Evolutionary conservation across 768 basidiomycete genomes (phyloP), one percentile per base, ranked within the genome.

Genomic region (Mycena chlorophos): DNA sequence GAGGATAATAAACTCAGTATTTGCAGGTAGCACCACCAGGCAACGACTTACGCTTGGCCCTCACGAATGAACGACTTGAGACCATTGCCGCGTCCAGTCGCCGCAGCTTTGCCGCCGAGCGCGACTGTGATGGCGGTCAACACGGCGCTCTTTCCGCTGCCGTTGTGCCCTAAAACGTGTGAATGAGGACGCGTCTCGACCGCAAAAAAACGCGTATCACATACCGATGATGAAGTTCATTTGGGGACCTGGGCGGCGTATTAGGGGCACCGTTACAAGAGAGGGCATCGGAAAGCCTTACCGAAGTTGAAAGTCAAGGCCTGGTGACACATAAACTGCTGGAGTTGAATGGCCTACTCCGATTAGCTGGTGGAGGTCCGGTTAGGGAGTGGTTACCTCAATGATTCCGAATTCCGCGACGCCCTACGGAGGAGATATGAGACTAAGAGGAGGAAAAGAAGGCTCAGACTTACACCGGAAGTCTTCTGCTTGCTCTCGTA

Each of bases 261-360:
- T n/a, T n/a, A n/a, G n/a, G n/a, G n/a, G n/a, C n/a, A n/a, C n/a
- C n/a, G n/a, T n/a, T n/a, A n/a, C n/a, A n/a, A n/a, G n/a, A n/a
- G n/a, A n/a, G n/a, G n/a, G 8, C 31, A 34, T 34, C 31, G 8
- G 8, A 8, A 34, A 8, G 31, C 31, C 31, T 34, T 17, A 8
- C 10, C 93, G 59, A 98, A 93, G 2, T 81, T 79, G 71, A 97
- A 91, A 1, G 80, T 86, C 43, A 94, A 77, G 70, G 80, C 86
- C 68, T 85, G 81, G 73, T 98, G 95, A 70, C 94, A 97, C 94
- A 98, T 96, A 73, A 98, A 98, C 66, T 98, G 88, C 65, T 85
- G 80, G 83, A 93, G 85, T 66, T 94, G 88, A 40, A 97, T 82
- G 29, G 80, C 78, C 31, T 34, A 17, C 31, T 17, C 31, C 31